phyloP scores from a whole-genome alignment of 768 basidiomycete genomes.

The Suillus brevipes region DNA sequence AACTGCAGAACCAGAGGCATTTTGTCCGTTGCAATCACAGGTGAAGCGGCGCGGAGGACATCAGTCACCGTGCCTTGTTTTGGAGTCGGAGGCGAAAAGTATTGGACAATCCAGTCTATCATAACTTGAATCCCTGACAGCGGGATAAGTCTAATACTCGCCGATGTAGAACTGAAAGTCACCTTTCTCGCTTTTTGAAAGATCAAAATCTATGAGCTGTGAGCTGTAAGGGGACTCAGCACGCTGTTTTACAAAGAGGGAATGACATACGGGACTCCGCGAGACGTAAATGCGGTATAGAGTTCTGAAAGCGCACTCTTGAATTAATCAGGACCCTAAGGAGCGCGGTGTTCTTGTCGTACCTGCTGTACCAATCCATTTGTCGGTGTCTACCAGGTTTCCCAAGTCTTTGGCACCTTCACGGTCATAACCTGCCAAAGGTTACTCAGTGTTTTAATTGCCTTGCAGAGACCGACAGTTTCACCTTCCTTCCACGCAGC shows the following conservation, averaged over 20 bases:
- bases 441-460: neutral
- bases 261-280: constrained; percentile 75
- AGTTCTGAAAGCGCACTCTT: constrained; percentile 49
- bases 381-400: constrained; percentile 54
- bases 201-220: constrained; percentile 65
- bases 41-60: constrained; percentile 47
- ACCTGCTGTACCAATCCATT: constrained; percentile 86
- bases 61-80: constrained; percentile 47
- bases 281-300: constrained; percentile 73
- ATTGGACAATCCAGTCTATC: constrained; percentile 71
- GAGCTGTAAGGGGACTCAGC: constrained; percentile 38
- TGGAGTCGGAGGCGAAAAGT: constrained; percentile 51
- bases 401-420: constrained; percentile 66
- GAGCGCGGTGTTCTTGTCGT: constrained; percentile 10
- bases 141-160: neutral
- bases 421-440: constrained; percentile 61
- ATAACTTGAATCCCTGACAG: constrained; percentile 47
- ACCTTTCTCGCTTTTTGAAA: constrained; percentile 47
- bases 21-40: constrained; percentile 57
- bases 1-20: constrained; percentile 87
- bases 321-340: constrained; percentile 7
- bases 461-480: neutral
- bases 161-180: constrained; percentile 7
- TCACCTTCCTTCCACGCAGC: constrained; percentile 74
- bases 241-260: constrained; percentile 2